Evolutionary conservation across 768 basidiomycete genomes (phyloP), one percentile per base, ranked within the genome.

Genomic region (Leccinum aurantiacum): DNA sequence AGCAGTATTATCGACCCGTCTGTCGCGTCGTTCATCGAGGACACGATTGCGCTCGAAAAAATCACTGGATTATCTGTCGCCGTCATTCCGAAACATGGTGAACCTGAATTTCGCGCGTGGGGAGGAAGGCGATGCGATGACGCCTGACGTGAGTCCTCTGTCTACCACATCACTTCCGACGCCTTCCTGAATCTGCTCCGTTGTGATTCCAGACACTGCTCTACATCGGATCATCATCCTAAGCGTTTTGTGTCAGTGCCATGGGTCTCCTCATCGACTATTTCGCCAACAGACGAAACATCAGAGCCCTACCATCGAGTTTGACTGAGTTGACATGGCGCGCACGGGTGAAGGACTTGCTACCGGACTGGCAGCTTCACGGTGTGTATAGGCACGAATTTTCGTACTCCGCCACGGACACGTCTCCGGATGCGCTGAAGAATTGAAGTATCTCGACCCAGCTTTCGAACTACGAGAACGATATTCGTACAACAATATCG

Each of bases 241-340:
- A 77, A 79, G 76, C 76, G 4, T 80, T 80, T 67, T 66, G 79
- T 6, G 66, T 69, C 1, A 73, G 70, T 0, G 71, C 77, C 4
- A 50, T 79, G 1, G 78, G 80, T 4, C 72, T 81, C 17, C 70
- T 80, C 22, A 75, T 80, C 49, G 75, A 78, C 25, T 78, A 79
- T 60, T 78, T 75, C 60, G 69, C 70, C 11, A 58, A 67, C 14
- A 71, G 77, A 2, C 66, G 62, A 19, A 79, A 79, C 33, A 59
- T 63, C 6, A 76, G 77, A 0, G 66, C 68, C 4, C 70, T 80
- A 2, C 79, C 79, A 1, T n/a, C 57, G 1, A 62, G 64, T 7
- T 14, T 78, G 25, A 57, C 58, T 0, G 65, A 71, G 53, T 57
- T 80, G 11, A 69, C 63, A 6, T 80, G 78, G 76, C 62, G 71